Percentiles rank a stretch among this genome's conserved stretches.
Evolutionary conservation across 495 filamentous ascomycete genomes (phyloP).

Genomic region (Xylaria bambusicola): DNA sequence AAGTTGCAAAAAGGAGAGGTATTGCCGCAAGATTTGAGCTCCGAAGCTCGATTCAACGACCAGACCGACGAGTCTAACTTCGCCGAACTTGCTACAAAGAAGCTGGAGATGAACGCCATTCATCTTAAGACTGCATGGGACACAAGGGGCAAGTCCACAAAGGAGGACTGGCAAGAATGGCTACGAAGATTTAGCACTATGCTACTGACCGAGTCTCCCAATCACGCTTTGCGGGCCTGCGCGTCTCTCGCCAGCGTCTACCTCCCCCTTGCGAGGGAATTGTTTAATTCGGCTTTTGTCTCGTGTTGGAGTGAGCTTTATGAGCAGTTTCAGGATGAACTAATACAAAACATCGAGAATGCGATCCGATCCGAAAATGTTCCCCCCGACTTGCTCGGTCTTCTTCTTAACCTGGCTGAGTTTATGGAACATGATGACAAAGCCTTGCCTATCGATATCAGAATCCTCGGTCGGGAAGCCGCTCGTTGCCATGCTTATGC

Average conservation of each 20-base stretch:
- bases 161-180: slow-evolving; percentile 99
- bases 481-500: slow-evolving; percentile 96
- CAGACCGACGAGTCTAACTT: slow-evolving; percentile 74
- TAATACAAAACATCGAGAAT: slow-evolving; percentile 92
- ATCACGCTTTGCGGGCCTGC: slow-evolving; percentile 90
- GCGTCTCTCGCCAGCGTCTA: slow-evolving; percentile 89
- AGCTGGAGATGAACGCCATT: slow-evolving; percentile 92
- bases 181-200: slow-evolving; percentile 95
- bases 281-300: slow-evolving; percentile 98
- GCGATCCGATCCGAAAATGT: slow-evolving; percentile 91
- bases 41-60: slow-evolving; percentile 79
- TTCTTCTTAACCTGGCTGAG: slow-evolving; percentile 93
- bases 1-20: slow-evolving; percentile 94
- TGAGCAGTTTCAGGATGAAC: slow-evolving; percentile 90
- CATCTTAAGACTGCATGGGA: slow-evolving; percentile 98
- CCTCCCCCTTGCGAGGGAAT: slow-evolving; percentile 82
- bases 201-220: slow-evolving; percentile 91
- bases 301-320: slow-evolving; percentile 99
- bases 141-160: slow-evolving; percentile 88
- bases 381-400: slow-evolving; percentile 90
- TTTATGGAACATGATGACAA: slow-evolving; percentile 99
- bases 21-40: slow-evolving; percentile 89
- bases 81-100: slow-evolving; percentile 85
- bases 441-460: slow-evolving; percentile 94
- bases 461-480: slow-evolving; percentile 87